Evolutionary conservation across 176 grass and related monocot species (phyloP).

Genomic region (Oryza nivara): DNA sequence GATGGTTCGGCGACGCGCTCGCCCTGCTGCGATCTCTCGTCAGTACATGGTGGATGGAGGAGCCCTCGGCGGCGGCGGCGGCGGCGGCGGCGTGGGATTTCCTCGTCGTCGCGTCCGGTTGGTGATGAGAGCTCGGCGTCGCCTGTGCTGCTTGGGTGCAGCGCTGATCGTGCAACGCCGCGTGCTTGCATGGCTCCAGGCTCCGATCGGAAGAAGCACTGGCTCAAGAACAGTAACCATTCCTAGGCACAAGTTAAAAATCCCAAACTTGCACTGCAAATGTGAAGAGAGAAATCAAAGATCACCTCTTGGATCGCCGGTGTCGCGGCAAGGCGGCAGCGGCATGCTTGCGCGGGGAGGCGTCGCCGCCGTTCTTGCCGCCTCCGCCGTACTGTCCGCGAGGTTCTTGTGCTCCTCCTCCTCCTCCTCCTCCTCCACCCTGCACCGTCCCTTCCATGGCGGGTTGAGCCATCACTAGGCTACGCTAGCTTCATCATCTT

Average conservation of each 20-base stretch:
- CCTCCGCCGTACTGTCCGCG: background rate
- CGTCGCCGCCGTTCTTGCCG: background rate
- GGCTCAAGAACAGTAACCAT: background rate
- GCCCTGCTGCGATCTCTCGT: conserved; percentile 39
- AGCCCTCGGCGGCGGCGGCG: background rate
- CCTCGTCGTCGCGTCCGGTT: conserved; percentile 39
- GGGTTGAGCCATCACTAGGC: background rate
- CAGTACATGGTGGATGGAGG: conserved; percentile 20
- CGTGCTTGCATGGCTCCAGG: conserved; percentile 45
- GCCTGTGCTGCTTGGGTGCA: conserved; percentile 34
- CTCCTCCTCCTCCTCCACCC: background rate
- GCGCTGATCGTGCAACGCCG: conserved; percentile 33
- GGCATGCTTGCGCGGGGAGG: conserved; percentile 10
- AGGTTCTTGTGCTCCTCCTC: background rate
- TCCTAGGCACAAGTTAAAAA: background rate
- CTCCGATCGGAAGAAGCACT: conserved; percentile 69
- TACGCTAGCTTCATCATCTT: background rate
- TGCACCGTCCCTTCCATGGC: conserved; percentile 14
- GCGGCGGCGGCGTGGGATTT: conserved; percentile 21
- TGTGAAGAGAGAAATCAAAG: background rate
- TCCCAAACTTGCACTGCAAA: background rate
- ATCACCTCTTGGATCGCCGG: conserved; percentile 68
- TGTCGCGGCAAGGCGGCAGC: conserved; percentile 38
- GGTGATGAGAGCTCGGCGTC: conserved; percentile 31
- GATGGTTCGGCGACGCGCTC: conserved; percentile 66